Evolutionary conservation across 495 filamentous ascomycete genomes (phyloP).

Genomic region (Sporormia fimetaria): DNA sequence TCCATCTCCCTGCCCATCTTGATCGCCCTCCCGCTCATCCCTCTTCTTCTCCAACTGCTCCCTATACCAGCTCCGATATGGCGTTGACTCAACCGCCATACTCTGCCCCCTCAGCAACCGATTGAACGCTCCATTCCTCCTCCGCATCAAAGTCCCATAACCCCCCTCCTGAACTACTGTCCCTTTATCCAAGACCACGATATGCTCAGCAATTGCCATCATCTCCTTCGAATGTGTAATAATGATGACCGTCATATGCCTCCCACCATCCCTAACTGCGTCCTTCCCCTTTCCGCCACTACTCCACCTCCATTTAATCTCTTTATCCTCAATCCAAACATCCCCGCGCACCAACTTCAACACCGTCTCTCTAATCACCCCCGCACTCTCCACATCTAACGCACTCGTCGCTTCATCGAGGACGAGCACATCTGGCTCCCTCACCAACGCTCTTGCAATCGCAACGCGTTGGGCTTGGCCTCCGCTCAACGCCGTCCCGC

Average conservation of each 20-base stretch:
- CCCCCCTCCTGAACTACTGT: conserved; percentile 52
- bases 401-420: conserved; percentile 82
- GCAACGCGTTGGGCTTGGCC: conserved; percentile 76
- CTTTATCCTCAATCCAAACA: too few species aligned
- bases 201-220: conserved; percentile 63
- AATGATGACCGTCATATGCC: conserved; percentile 48
- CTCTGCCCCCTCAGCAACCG: conserved; percentile 29
- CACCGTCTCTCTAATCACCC: conserved; percentile 54
- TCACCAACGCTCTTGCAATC: conserved; percentile 68
- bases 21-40: neutral
- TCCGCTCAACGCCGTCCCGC: conserved; percentile 62
- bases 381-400: conserved; percentile 61
- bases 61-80: neutral
- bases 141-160: conserved; percentile 43
- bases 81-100: too few species aligned
- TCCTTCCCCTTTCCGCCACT: conserved; percentile 4
- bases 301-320: conserved; percentile 18
- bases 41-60: neutral
- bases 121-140: conserved; percentile 33
- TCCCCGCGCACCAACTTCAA: conserved; percentile 34
- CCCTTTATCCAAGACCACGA: conserved; percentile 61
- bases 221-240: conserved; percentile 73
- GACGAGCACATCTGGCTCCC: conserved; percentile 58
- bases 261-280: neutral
- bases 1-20: neutral